Evolutionary conservation across 257 asterid genomes (phyloP).

Genomic region (Nicotiana obtusifolia): DNA sequence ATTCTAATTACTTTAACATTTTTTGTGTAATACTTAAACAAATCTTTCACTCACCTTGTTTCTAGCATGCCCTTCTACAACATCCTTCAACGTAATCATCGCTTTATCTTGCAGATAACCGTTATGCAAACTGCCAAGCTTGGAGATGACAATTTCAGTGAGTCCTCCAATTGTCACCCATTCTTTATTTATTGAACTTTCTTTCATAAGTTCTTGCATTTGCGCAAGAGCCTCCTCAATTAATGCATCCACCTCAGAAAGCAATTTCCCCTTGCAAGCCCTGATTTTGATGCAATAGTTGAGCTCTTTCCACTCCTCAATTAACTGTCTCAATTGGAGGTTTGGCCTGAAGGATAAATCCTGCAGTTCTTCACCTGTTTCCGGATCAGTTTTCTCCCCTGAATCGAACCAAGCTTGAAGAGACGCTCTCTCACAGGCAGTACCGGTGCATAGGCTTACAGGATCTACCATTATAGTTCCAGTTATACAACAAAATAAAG

Average conservation of each 20-base stretch:
- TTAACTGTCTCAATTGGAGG: slow-evolving; percentile 47
- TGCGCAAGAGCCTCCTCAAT: slow-evolving; percentile 33
- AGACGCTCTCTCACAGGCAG: slow-evolving; percentile 51
- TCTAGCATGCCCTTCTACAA: slow-evolving; percentile 46
- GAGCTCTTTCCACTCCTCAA: slow-evolving; percentile 65
- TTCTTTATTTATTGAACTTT: slow-evolving; percentile 42
- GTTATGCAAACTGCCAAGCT: slow-evolving; percentile 19
- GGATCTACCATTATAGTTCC: slow-evolving; percentile 47
- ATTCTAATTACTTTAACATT: background rate
- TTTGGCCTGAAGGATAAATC: slow-evolving; percentile 45
- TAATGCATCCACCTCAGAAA: slow-evolving; percentile 17
- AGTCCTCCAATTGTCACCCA: slow-evolving; percentile 60
- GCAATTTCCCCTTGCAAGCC: slow-evolving; percentile 40
- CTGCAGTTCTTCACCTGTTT: slow-evolving; percentile 46
- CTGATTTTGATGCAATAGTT: slow-evolving; percentile 50
- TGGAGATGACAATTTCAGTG: slow-evolving; percentile 24
- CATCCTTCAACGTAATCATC: slow-evolving; percentile 34
- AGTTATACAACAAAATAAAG: slow-evolving; percentile 47
- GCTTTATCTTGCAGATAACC: slow-evolving; percentile 23
- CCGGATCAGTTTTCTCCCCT: slow-evolving; percentile 48
- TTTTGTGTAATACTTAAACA: background rate
- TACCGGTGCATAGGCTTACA: slow-evolving; percentile 61
- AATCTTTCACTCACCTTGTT: slow-evolving; percentile 40
- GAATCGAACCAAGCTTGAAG: slow-evolving; percentile 38
- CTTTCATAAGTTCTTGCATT: slow-evolving; percentile 35